A percentile compares a stretch with the other conserved stretches of the same genome.
These are phyloP conservation scores for Colletotrichum chlorophyti DNA, from an alignment of 2,329 filamentous ascomycete species.

Conservation along the genomic window DNA sequence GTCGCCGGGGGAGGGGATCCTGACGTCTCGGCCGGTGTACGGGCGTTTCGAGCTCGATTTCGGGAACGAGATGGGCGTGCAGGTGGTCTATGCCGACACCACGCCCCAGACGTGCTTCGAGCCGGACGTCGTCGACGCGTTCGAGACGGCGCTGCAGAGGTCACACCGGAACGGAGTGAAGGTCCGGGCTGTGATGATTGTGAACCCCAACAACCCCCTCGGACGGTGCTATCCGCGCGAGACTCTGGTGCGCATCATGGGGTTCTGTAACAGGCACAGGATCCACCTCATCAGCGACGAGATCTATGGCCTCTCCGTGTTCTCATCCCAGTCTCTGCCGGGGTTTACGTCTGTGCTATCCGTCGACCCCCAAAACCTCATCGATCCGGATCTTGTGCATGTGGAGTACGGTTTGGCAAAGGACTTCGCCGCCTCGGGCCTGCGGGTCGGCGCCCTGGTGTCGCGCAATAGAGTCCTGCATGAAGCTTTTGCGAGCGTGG, in stretches of 20 bases:
- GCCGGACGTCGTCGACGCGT: conserved; percentile 49
- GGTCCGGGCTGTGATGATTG: conserved; percentile 56
- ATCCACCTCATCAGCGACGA: conserved; percentile 65
- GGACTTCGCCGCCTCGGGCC: conserved; percentile 60
- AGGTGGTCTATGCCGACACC: conserved; percentile 52
- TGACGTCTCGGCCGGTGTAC: conserved; percentile 50
- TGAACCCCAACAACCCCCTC: conserved; percentile 61
- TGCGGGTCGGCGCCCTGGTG: conserved; percentile 58
- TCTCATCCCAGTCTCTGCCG: conserved; percentile 36
- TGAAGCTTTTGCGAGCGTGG: conserved; percentile 43
- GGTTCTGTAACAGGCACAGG: conserved; percentile 54
- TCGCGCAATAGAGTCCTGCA: conserved; percentile 41
- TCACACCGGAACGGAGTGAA: conserved; percentile 42
- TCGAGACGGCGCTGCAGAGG: conserved; percentile 49
- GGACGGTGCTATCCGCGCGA: conserved; percentile 52
- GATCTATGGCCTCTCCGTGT: conserved; percentile 62
- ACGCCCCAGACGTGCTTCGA: conserved; percentile 52
- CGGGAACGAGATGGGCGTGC: conserved; percentile 43
- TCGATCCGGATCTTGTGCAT: conserved; percentile 56
- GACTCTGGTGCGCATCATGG: conserved; percentile 51
- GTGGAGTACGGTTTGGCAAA: conserved; percentile 53
- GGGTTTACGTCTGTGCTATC: conserved; percentile 58
- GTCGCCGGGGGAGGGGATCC: conserved; percentile 45
- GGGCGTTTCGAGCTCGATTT: conserved; percentile 58
- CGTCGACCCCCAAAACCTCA: conserved; percentile 48